Evolutionary conservation across 2,329 filamentous ascomycete species (phyloP).

Genomic region (Pyrenochaeta sp.): DNA sequence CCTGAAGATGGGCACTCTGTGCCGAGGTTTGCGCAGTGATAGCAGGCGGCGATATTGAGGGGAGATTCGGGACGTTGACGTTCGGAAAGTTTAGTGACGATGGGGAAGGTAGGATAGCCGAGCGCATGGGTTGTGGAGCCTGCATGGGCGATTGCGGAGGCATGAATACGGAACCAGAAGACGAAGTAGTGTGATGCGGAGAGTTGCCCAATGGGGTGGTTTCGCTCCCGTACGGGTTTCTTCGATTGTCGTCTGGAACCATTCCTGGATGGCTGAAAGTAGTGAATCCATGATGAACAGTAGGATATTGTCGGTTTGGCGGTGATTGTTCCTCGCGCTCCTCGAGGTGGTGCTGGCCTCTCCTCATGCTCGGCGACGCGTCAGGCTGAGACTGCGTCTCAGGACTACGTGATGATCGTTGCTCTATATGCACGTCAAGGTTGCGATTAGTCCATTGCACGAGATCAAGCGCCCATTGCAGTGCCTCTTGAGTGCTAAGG

Average conservation of each 20-base stretch:
- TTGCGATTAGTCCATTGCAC: constrained; percentile 30
- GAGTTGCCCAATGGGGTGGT: constrained; percentile 21
- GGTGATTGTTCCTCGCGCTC: constrained; percentile 31
- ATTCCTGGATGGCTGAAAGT: constrained; percentile 17
- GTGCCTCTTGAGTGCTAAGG: constrained; percentile 18
- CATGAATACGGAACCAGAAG: constrained; percentile 54
- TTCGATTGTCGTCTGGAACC: constrained; percentile 26
- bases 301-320: constrained; percentile 19
- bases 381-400: constrained; percentile 19
- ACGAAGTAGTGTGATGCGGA: constrained; percentile 44
- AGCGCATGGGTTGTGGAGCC: constrained; percentile 27
- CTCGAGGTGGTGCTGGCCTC: constrained; percentile 30
- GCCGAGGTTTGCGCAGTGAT: constrained; percentile 35
- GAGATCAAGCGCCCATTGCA: constrained; percentile 34
- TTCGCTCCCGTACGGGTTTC: constrained; percentile 25
- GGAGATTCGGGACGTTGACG: constrained; percentile 22
- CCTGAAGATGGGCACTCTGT: constrained; percentile 53
- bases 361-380: constrained; percentile 27
- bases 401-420: constrained; percentile 15
- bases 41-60: constrained; percentile 35
- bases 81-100: constrained; percentile 37
- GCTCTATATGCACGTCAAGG: constrained; percentile 23
- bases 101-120: constrained; percentile 39
- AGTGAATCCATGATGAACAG: constrained; percentile 17
- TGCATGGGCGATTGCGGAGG: constrained; percentile 37